Percentiles rank a stretch among this genome's conserved stretches.
Conservation (phyloP, 805 yeast genomes). For the Teunomyces pallodes region DNA sequence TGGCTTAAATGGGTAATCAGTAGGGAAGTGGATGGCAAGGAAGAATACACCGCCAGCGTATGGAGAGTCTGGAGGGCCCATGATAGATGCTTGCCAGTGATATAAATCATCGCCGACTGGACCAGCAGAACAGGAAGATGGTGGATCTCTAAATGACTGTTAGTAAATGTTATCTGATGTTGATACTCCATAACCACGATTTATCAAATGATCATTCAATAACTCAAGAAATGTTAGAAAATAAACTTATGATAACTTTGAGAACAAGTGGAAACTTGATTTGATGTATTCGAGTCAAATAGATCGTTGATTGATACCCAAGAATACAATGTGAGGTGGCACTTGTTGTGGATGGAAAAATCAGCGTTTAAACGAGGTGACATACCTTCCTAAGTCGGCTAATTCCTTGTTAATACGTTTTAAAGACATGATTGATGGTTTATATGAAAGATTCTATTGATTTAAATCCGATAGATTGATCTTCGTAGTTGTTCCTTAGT, state of each 20-base stretch:
- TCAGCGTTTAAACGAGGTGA: slow-evolving; percentile 15
- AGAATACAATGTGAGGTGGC: neutral
- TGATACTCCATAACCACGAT: neutral
- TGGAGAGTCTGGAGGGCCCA: slow-evolving; percentile 97
- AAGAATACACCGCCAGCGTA: slow-evolving; percentile 91
- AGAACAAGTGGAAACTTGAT: neutral
- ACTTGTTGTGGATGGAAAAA: neutral
- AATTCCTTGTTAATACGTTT: slow-evolving; percentile 96
- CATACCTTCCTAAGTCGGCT: slow-evolving; percentile 90
- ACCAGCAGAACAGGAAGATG: slow-evolving; percentile 98
- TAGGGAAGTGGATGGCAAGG: slow-evolving; percentile 95
- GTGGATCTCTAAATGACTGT: slow-evolving; percentile 75
- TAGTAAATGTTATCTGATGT: slow-evolving; percentile 4
- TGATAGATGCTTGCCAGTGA: slow-evolving; percentile 99
- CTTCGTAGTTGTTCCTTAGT: slow-evolving; percentile 3
- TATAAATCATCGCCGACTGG: slow-evolving; percentile 97
- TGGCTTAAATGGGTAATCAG: slow-evolving; percentile 98
- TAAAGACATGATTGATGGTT: slow-evolving; percentile 60
- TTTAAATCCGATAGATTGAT: slow-evolving; percentile 3
- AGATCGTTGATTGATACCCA: neutral
- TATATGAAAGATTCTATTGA: slow-evolving; percentile 5
- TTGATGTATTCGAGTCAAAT: neutral
- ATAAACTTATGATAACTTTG: neutral
- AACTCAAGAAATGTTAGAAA: neutral
- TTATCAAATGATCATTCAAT: neutral